Evolutionary conservation across 1,139 yeast genomes (phyloP).

Genomic region (Zygosaccharomyces pseudobailii): DNA sequence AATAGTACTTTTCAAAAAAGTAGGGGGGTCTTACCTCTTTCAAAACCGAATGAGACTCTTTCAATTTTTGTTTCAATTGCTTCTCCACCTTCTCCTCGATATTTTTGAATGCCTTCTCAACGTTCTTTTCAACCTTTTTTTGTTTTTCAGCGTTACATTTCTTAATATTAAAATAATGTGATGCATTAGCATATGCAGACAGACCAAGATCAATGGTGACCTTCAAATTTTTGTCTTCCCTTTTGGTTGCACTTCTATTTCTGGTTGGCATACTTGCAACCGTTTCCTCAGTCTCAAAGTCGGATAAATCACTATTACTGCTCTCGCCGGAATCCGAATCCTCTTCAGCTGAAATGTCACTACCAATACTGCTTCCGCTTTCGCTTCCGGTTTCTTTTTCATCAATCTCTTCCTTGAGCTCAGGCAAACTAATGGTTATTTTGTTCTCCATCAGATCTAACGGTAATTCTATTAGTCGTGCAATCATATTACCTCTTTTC

Average conservation of each 20-base stretch:
- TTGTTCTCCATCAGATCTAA: conserved; percentile 67
- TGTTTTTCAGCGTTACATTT: conserved; percentile 76
- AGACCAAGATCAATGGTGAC: conserved; percentile 64
- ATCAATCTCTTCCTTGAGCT: conserved; percentile 31
- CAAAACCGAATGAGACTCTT: conserved; percentile 58
- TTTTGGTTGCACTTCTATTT: conserved; percentile 17
- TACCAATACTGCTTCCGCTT: conserved; percentile 12
- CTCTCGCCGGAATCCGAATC: conserved; percentile 33
- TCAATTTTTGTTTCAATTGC: conserved; percentile 64
- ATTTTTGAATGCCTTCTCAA: conserved; percentile 73
- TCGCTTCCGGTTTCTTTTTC: conserved; percentile 22
- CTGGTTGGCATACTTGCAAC: conserved; percentile 17
- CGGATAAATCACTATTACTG: conserved; percentile 17
- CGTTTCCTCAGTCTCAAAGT: conserved; percentile 11
- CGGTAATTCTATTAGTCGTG: conserved; percentile 60
- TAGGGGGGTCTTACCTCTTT: conserved; percentile 65
- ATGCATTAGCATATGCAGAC: conserved; percentile 87
- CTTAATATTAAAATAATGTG: conserved; percentile 76
- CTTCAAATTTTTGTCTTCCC: conserved; percentile 35
- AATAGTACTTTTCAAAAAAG: conserved; percentile 91
- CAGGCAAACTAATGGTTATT: conserved; percentile 56
- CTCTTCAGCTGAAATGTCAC: conserved; percentile 22
- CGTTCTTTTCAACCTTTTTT: conserved; percentile 72
- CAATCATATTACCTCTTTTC: conserved; percentile 57
- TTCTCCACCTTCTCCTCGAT: conserved; percentile 75